Evolutionary conservation across 345 rosid species (phyloP).

Genomic region (Eucalyptus polyanthemos): DNA sequence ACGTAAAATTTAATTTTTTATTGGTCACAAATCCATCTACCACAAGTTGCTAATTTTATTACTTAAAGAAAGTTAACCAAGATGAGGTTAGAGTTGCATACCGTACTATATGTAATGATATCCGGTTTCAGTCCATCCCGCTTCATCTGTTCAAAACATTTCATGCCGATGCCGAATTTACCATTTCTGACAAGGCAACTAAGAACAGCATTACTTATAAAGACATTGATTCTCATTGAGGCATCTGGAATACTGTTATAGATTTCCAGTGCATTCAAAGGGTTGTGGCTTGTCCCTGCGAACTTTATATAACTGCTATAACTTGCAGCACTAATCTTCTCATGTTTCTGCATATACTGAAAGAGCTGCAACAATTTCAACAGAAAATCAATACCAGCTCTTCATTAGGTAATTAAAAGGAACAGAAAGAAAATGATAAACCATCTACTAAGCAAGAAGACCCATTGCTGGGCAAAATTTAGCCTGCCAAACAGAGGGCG

Average conservation of each 20-base stretch:
- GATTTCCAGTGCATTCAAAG: conserved; percentile 60
- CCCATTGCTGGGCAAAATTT: neutral
- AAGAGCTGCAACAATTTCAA: conserved; percentile 49
- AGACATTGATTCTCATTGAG: conserved; percentile 53
- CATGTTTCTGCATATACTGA: conserved; percentile 80
- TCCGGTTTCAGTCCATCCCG: conserved; percentile 77
- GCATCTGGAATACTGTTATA: conserved; percentile 55
- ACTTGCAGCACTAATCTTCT: conserved; percentile 52
- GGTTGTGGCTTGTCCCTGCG: conserved; percentile 43
- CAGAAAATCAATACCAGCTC: neutral
- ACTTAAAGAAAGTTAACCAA: neutral
- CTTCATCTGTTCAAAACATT: conserved; percentile 86
- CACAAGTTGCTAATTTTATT: neutral
- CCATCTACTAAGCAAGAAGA: neutral
- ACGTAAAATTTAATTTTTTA: neutral
- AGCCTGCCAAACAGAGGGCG: neutral
- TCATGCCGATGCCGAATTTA: conserved; percentile 46
- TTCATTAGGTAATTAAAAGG: neutral
- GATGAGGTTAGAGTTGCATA: conserved; percentile 1
- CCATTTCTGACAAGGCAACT: conserved; percentile 70
- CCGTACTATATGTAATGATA: conserved; percentile 73
- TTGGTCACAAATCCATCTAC: neutral
- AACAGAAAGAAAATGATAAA: neutral
- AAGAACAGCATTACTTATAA: conserved; percentile 72
- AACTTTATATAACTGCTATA: conserved; percentile 72